Evolutionary conservation across 2,329 filamentous ascomycete species (phyloP).

Genomic region (Chaetomium strumarium): DNA sequence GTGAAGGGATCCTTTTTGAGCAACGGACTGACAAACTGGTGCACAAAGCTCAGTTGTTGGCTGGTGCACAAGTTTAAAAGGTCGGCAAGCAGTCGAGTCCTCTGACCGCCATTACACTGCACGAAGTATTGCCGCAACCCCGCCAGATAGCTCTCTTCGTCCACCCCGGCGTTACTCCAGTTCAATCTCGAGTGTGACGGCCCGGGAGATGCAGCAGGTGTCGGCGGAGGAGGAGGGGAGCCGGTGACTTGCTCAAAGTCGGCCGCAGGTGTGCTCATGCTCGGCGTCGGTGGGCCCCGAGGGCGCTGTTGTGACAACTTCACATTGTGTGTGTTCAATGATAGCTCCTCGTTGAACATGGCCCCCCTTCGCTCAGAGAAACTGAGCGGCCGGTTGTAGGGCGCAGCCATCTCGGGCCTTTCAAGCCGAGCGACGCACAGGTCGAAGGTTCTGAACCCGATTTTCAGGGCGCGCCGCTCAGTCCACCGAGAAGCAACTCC

Average conservation of each 20-base stretch:
- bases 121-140: slow-evolving; percentile 77
- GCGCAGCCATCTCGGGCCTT: slow-evolving; percentile 32
- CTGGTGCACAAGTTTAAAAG: slow-evolving; percentile 91
- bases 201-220: slow-evolving; percentile 59
- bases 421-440: slow-evolving; percentile 39
- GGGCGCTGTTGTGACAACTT: slow-evolving; percentile 48
- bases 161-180: slow-evolving; percentile 71
- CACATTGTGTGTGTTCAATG: slow-evolving; percentile 44
- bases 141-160: slow-evolving; percentile 76
- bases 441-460: background rate
- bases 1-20: slow-evolving; percentile 96
- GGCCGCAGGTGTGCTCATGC: slow-evolving; percentile 58
- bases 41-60: slow-evolving; percentile 90
- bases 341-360: slow-evolving; percentile 51
- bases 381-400: slow-evolving; percentile 47
- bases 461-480: background rate
- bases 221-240: slow-evolving; percentile 59
- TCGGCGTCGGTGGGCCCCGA: slow-evolving; percentile 59
- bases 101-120: slow-evolving; percentile 66
- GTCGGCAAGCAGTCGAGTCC: slow-evolving; percentile 77
- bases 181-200: slow-evolving; percentile 57
- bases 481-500: background rate
- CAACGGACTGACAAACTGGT: slow-evolving; percentile 88
- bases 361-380: slow-evolving; percentile 58
- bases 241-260: slow-evolving; percentile 58